Conservation (phyloP, 805 yeast species). For the Saccharomycopsis fodiens region DNA sequence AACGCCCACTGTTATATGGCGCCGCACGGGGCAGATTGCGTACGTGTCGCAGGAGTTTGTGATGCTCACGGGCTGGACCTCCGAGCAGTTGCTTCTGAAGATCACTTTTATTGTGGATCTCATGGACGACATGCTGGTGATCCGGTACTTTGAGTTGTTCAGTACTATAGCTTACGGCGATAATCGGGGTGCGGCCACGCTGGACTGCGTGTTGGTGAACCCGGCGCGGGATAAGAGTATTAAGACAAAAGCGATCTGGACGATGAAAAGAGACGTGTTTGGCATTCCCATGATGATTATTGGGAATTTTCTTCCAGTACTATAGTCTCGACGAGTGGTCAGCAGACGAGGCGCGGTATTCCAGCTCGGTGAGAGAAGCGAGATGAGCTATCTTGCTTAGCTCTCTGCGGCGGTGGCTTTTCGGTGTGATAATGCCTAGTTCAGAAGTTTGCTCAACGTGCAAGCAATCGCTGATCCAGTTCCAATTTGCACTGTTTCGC, state of each 20-base stretch:
- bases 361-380: too few species aligned
- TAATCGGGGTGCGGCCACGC: slow-evolving; percentile 80
- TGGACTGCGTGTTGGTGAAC: slow-evolving; percentile 72
- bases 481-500: too few species aligned
- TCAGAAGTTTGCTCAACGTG: too few species aligned
- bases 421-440: too few species aligned
- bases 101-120: slow-evolving; percentile 70
- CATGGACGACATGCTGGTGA: slow-evolving; percentile 79
- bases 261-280: slow-evolving; percentile 88
- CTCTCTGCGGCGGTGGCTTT: too few species aligned
- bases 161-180: slow-evolving; percentile 86
- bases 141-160: slow-evolving; percentile 82
- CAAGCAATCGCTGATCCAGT: too few species aligned
- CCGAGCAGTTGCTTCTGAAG: slow-evolving; percentile 56
- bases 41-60: slow-evolving; percentile 94
- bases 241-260: slow-evolving; percentile 83
- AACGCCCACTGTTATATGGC: slow-evolving; percentile 93
- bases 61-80: slow-evolving; percentile 83
- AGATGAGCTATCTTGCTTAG: too few species aligned
- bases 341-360: too few species aligned
- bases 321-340: too few species aligned
- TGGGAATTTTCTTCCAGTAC: slow-evolving; percentile 84
- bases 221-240: slow-evolving; percentile 43
- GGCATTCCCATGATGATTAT: slow-evolving; percentile 96
- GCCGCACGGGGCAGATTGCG: slow-evolving; percentile 91